Conservation (phyloP, 768 basidiomycete species). For the Fistulinella prunicolor region DNA sequence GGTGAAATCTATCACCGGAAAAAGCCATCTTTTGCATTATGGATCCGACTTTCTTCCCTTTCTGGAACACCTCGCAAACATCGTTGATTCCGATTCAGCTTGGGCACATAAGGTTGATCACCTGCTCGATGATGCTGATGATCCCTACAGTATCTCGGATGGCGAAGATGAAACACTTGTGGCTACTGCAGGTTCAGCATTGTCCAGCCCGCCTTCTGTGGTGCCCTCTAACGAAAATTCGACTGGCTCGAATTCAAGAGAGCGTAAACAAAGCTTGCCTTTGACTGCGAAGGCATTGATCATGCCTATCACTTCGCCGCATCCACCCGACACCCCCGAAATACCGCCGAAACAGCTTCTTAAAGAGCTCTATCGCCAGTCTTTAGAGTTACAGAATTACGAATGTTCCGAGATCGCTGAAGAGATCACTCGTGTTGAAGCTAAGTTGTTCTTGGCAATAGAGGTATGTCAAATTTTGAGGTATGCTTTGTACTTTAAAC, state of each 20-base stretch:
- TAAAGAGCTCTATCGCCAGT: conserved; percentile 58
- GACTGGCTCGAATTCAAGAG: conserved; percentile 37
- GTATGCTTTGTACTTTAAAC: neutral
- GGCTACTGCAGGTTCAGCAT: conserved; percentile 34
- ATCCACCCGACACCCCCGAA: conserved; percentile 35
- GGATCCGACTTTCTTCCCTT: conserved; percentile 82
- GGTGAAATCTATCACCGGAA: conserved; percentile 74
- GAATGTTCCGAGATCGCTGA: conserved; percentile 73
- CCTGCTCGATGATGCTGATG: conserved; percentile 59
- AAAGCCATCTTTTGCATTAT: conserved; percentile 81
- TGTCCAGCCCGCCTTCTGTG: conserved; percentile 22
- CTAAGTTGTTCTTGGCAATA: conserved; percentile 68
- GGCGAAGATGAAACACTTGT: conserved; percentile 45
- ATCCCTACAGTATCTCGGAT: conserved; percentile 50
- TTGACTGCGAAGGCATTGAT: conserved; percentile 46
- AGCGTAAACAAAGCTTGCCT: conserved; percentile 70
- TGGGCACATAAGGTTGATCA: conserved; percentile 75
- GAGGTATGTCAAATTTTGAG: conserved; percentile 47
- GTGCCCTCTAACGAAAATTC: conserved; percentile 23
- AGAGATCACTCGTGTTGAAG: conserved; percentile 79
- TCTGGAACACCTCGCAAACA: conserved; percentile 58
- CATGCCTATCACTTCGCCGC: conserved; percentile 30
- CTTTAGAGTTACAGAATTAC: conserved; percentile 51
- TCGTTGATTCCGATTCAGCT: conserved; percentile 64
- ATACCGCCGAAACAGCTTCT: conserved; percentile 54